phyloP scores from a whole-genome alignment of 345 rosid species.

The Eucalyptus sp. region DNA sequence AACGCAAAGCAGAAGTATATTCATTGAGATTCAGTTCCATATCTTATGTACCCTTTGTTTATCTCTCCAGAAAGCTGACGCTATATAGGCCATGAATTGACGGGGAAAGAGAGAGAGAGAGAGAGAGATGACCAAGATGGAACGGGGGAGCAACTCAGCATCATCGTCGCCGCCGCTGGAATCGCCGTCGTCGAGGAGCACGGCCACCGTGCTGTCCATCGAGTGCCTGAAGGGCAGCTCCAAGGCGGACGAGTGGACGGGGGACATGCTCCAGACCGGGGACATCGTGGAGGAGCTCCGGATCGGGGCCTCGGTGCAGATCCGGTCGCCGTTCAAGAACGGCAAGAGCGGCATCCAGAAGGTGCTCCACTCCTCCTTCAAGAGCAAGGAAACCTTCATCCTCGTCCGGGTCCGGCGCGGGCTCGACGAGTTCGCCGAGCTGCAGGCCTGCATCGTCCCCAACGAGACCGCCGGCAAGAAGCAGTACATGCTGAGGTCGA shows the following conservation, averaged over 20 bases:
- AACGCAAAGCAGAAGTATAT: not conserved
- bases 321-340: slow-evolving; percentile 75
- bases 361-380: slow-evolving; percentile 58
- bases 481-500: slow-evolving; percentile 75
- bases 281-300: slow-evolving; percentile 88
- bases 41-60: not conserved
- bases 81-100: not conserved
- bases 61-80: not conserved
- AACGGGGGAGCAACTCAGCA: not conserved
- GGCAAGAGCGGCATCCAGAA: slow-evolving; percentile 75
- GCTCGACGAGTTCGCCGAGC: slow-evolving; percentile 43
- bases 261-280: slow-evolving; percentile 96
- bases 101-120: not conserved
- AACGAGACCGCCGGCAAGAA: slow-evolving; percentile 48
- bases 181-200: not conserved
- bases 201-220: slow-evolving; percentile 29
- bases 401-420: slow-evolving; percentile 73
- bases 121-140: not conserved
- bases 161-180: not conserved
- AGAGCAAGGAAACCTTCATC: slow-evolving; percentile 69
- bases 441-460: slow-evolving; percentile 94
- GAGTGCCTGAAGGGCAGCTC: slow-evolving; percentile 87
- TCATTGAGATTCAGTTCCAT: not conserved
- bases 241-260: slow-evolving; percentile 90
- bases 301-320: slow-evolving; percentile 28